Evolutionary conservation across 768 basidiomycete genomes (phyloP), one percentile per base, ranked within the genome.

Genomic region (Leucocoprinus sp.): DNA sequence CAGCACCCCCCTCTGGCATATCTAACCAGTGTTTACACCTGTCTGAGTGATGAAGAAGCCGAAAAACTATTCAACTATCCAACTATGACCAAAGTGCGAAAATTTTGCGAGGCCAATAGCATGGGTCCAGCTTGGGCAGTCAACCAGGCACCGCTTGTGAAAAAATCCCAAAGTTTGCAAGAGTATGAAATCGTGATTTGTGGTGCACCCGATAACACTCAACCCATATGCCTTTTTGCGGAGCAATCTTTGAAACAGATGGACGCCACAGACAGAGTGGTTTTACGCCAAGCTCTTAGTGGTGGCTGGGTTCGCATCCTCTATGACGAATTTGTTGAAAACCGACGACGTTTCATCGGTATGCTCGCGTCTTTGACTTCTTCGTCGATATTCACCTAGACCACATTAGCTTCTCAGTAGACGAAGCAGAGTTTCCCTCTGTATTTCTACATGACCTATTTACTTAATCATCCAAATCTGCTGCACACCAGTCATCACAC

Each of bases 21-120:
- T 31, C 60, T 68, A 49, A 65, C 64, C n/a, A 67, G 63, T 44
- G 51, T 50, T 7, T 52, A 58, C 11, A 63, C 63, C 14, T 62
- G 55, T 52, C 61, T 68, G 60, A 55, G 61, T 5, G 65, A 65
- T 41, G 60, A 58, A 29, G 68, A 67, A 50, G 53, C 68, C 12
- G 51, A 50, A 26, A 59, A 64, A 28, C 48, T 63, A 23, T 55
- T 65, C 23, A 47, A 52, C 12, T 60, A 57, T 18, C 57, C 64
- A 14, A 50, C 55, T 17, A 53, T 64, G 51, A 53, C 52, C 29
- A 54, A 24, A 12, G 55, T 68, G 31, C 55, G 65, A 19, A 37
- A 63, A 15, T 45, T 65, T 24, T 53, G 54, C 3, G 49, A 54
- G 19, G 56, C 50, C 21, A 44, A 43, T 40, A 56, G 51, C 42